Conservation (phyloP, 2,329 filamentous ascomycete species). For the Colletotrichum sp. region DNA sequence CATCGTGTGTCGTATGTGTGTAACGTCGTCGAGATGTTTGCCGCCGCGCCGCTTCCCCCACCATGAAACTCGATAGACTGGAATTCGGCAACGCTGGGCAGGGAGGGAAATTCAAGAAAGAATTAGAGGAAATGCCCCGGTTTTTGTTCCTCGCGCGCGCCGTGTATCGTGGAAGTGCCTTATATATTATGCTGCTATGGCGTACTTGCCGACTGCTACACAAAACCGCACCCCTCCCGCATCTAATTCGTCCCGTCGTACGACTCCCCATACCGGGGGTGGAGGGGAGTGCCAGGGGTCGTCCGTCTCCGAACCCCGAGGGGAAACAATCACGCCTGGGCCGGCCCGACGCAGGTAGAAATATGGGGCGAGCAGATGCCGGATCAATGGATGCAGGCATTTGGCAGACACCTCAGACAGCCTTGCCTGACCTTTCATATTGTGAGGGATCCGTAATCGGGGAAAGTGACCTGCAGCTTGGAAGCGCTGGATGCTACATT, state of each 20-base stretch:
- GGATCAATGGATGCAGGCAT: neutral
- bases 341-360: neutral
- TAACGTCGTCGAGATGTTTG: neutral
- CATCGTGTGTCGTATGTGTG: neutral
- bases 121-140: neutral
- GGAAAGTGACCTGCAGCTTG: neutral
- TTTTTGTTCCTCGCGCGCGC: neutral
- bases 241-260: conserved; percentile 12
- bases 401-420: neutral
- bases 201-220: neutral
- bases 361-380: neutral
- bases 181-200: neutral
- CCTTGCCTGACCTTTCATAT: neutral
- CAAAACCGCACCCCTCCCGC: neutral
- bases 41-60: neutral
- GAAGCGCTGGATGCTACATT: neutral
- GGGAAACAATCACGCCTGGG: neutral
- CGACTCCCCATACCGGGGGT: conserved; percentile 10
- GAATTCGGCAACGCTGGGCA: neutral
- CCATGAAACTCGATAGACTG: conserved; percentile 1
- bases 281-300: neutral
- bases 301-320: conserved; percentile 13
- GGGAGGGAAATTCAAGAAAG: neutral
- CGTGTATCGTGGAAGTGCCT: neutral
- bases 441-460: neutral